A percentile compares a stretch with the other conserved stretches of the same genome.
phyloP scores from a whole-genome alignment of 2,329 filamentous ascomycete genomes.

The Colletotrichum lupini region DNA sequence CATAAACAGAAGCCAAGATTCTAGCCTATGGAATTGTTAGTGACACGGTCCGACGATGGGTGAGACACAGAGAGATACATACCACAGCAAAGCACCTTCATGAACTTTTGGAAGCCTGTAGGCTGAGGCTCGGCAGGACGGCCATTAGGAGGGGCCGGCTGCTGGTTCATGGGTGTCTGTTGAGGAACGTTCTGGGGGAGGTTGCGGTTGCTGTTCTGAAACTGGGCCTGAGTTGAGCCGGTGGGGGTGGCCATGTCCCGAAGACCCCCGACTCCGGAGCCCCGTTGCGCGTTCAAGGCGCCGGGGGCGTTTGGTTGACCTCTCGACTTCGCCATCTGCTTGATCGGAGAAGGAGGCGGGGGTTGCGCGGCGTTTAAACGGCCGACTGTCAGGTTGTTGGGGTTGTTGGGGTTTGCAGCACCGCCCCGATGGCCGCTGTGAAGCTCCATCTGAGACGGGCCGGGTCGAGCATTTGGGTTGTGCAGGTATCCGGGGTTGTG shows the following conservation, averaged over 20 bases:
- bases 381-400: slow-evolving; percentile 77
- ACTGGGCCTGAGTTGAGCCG: slow-evolving; percentile 93
- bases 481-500: slow-evolving; percentile 76
- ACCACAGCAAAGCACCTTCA: slow-evolving; percentile 93
- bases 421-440: slow-evolving; percentile 78
- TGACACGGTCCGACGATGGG: no score
- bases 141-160: slow-evolving; percentile 63
- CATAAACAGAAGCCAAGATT: slow-evolving; percentile 21
- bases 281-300: slow-evolving; percentile 79
- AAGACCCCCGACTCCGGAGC: slow-evolving; percentile 78
- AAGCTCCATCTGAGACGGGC: slow-evolving; percentile 86
- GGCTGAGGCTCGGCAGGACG: slow-evolving; percentile 77
- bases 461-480: slow-evolving; percentile 81
- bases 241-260: slow-evolving; percentile 85
- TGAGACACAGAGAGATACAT: slow-evolving; percentile 35
- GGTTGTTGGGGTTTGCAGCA: slow-evolving; percentile 73
- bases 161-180: slow-evolving; percentile 66
- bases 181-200: slow-evolving; percentile 74
- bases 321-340: slow-evolving; percentile 80
- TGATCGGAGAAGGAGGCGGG: slow-evolving; percentile 87
- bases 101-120: slow-evolving; percentile 89
- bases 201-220: slow-evolving; percentile 94
- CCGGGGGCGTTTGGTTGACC: slow-evolving; percentile 82
- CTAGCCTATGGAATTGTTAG: slow-evolving; percentile 30
- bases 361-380: slow-evolving; percentile 96